Evolutionary conservation across 768 basidiomycete genomes (phyloP).

Genomic region (Gymnopilus dilepis): DNA sequence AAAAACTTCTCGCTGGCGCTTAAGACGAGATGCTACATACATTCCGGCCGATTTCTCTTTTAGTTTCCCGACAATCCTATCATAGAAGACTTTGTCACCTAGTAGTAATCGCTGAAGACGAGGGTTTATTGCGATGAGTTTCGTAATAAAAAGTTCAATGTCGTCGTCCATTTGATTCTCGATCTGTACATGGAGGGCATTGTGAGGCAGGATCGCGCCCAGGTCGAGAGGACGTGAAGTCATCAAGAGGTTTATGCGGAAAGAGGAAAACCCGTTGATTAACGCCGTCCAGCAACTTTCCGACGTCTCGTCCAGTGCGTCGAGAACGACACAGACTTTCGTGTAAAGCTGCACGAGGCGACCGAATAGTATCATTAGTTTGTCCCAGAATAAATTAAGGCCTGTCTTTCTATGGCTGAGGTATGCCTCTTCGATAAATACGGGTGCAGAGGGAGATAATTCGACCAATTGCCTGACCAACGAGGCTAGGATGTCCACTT

Average conservation of each 20-base stretch:
- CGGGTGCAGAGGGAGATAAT: neutral
- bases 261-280: neutral
- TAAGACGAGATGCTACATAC: neutral
- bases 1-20: too few relatives aligned
- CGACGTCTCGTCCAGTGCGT: neutral
- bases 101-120: neutral
- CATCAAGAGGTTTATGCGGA: neutral
- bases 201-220: neutral
- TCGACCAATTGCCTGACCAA: neutral
- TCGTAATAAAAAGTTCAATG: neutral
- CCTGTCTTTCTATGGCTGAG: neutral
- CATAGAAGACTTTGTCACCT: neutral
- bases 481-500: neutral
- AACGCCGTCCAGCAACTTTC: neutral
- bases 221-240: neutral
- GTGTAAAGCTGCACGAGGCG: neutral
- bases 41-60: neutral
- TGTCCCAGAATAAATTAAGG: neutral
- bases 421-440: neutral
- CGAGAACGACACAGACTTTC: neutral
- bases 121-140: neutral
- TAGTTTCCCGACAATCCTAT: neutral
- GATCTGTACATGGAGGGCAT: neutral
- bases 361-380: neutral
- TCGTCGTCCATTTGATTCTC: neutral